phyloP scores from a whole-genome alignment of 441 rosid species.

The Viola pubescens region DNA sequence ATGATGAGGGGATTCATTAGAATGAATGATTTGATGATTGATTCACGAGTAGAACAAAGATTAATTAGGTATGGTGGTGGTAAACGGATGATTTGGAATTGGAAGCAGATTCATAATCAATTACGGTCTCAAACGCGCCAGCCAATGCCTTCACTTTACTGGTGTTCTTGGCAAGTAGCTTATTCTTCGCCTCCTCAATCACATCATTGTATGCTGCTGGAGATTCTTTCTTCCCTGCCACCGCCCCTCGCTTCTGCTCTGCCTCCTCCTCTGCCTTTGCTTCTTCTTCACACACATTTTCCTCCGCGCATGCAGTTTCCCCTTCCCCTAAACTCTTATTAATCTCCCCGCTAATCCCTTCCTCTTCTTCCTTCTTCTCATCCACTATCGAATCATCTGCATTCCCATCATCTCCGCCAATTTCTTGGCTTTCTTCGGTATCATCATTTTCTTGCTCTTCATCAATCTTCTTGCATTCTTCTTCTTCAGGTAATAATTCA shows the following conservation, averaged over 20 bases:
- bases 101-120: conserved; percentile 55
- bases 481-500: background rate
- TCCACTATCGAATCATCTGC: conserved; percentile 17
- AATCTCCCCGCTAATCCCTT: conserved; percentile 20
- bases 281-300: conserved; percentile 18
- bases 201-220: conserved; percentile 68
- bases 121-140: conserved; percentile 85
- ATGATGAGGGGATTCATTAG: too few species aligned
- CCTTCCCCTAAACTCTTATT: conserved; percentile 17
- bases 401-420: background rate
- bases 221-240: conserved; percentile 40
- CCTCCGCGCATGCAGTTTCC: conserved; percentile 16
- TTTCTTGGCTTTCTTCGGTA: conserved; percentile 9
- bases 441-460: conserved; percentile 14
- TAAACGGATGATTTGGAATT: background rate
- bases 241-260: conserved; percentile 9
- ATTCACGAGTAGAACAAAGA: too few species aligned
- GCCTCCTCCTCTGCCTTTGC: conserved; percentile 16
- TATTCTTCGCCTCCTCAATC: conserved; percentile 63
- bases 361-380: conserved; percentile 19
- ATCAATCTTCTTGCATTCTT: conserved; percentile 10
- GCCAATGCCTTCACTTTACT: conserved; percentile 76
- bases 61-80: too few species aligned
- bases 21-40: too few species aligned
- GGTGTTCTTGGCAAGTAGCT: conserved; percentile 53